phyloP scores from a whole-genome alignment of 352 stramenopile species.

The Globisporangium carolinianum region DNA sequence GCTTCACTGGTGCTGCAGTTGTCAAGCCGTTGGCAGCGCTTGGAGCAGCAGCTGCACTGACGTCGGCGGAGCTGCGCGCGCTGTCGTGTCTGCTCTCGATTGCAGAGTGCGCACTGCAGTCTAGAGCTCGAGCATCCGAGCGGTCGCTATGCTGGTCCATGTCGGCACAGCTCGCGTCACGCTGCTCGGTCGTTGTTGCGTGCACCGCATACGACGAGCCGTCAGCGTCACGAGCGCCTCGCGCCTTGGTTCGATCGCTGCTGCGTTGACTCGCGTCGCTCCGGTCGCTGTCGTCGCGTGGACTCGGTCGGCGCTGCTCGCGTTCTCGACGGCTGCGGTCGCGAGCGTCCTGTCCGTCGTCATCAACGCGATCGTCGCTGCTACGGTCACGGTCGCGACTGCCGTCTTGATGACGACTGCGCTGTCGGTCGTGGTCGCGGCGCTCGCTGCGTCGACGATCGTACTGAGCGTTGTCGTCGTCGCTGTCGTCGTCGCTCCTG shows the following conservation, averaged over 20 bases:
- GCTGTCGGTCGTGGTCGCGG: conserved; percentile 7
- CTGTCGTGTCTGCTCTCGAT: no score
- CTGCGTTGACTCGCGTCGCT: background rate
- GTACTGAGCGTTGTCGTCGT: conserved; percentile 17
- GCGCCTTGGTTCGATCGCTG: conserved; percentile 1
- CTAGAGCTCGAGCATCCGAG: no score
- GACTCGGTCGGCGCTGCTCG: no score
- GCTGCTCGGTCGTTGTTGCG: background rate
- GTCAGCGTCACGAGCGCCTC: conserved; percentile 3
- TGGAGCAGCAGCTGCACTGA: background rate
- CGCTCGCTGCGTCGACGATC: conserved; percentile 5
- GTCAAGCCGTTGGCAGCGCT: background rate
- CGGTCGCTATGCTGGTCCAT: no score
- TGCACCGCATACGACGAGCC: no score
- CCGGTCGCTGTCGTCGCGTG: background rate
- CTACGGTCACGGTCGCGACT: conserved; percentile 3
- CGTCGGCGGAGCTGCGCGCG: no score
- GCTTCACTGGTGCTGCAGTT: background rate
- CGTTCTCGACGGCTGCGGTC: no score
- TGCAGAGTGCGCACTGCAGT: no score
- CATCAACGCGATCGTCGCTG: conserved; percentile 8
- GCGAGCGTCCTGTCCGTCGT: background rate
- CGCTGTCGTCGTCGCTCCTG: conserved; percentile 1
- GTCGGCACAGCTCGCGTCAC: no score
- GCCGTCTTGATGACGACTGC: conserved; percentile 2